Conservation (phyloP, 2,329 filamentous ascomycete genomes). For the Claviceps paspali region DNA sequence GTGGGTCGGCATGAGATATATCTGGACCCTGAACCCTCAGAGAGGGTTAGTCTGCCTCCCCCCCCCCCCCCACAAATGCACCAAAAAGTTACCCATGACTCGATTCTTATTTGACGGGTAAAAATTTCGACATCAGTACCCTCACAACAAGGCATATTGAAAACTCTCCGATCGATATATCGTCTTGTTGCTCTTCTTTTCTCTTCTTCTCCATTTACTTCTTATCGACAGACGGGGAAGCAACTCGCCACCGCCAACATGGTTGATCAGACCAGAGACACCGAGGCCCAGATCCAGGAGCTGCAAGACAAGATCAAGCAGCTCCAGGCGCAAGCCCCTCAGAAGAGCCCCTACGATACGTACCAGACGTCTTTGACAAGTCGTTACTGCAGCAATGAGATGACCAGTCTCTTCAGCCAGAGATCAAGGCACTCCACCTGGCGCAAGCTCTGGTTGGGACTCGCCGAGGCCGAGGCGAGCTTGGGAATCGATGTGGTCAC, state of each 20-base stretch:
- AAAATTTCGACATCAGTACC: no score
- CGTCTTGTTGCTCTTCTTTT: no score
- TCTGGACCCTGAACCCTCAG: no score
- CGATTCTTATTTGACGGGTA: no score
- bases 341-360: conserved; percentile 13
- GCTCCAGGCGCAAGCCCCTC: conserved; percentile 5
- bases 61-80: no score
- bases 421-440: conserved; percentile 62
- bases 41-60: no score
- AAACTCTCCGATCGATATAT: no score
- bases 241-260: neutral
- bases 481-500: conserved; percentile 60
- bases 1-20: no score
- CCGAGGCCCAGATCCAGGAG: conserved; percentile 6
- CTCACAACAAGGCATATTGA: no score
- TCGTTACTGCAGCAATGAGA: conserved; percentile 60
- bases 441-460: conserved; percentile 73
- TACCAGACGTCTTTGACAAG: conserved; percentile 54
- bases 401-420: conserved; percentile 67
- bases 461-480: conserved; percentile 70
- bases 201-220: neutral
- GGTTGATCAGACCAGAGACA: conserved; percentile 2
- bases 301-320: conserved; percentile 6
- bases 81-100: no score
- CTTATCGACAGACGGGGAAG: neutral